These are phyloP conservation scores for Tricholoma hemisulphureum DNA, from an alignment of 768 basidiomycete species.

Conservation along the genomic window DNA sequence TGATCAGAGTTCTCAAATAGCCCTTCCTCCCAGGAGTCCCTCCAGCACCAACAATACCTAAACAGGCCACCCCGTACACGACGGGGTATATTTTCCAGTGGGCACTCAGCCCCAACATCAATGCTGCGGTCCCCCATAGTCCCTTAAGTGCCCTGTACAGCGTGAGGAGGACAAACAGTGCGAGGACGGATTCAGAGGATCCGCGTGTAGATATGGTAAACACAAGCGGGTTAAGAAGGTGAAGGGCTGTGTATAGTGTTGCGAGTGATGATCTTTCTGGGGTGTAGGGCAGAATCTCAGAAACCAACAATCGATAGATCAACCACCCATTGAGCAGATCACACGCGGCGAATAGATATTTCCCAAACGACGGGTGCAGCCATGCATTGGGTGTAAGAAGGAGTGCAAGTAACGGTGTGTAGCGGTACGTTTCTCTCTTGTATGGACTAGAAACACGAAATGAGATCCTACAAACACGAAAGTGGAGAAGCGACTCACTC, in stretches of 20 bases:
- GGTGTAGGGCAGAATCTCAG: conserved; percentile 41
- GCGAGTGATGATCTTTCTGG: conserved; percentile 30
- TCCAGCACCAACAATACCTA: conserved; percentile 48
- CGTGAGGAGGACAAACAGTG: conserved; percentile 71
- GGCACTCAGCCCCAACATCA: conserved; percentile 76
- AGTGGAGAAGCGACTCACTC: conserved; percentile 33
- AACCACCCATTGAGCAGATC: conserved; percentile 79
- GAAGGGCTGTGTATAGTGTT: conserved; percentile 59
- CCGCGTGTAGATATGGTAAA: conserved; percentile 97
- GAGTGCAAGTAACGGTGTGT: conserved; percentile 89
- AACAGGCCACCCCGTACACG: conserved; percentile 80
- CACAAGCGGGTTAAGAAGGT: conserved; percentile 92
- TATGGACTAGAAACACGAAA: conserved; percentile 67
- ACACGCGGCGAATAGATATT: conserved; percentile 81
- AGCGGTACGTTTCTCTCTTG: conserved; percentile 88
- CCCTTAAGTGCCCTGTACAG: conserved; percentile 58
- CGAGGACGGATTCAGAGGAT: conserved; percentile 88
- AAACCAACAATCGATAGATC: conserved; percentile 61
- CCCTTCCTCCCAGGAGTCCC: conserved; percentile 18
- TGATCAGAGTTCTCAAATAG: conserved; percentile 46
- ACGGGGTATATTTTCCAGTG: conserved; percentile 99
- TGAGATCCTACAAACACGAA: background rate
- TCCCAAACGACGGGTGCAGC: conserved; percentile 85
- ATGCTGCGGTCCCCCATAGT: conserved; percentile 64
- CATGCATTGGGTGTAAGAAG: conserved; percentile 78